Evolutionary conservation across 2,329 filamentous ascomycete species (phyloP), one percentile per base, ranked within the genome.

Genomic region (Talaromyces sp.): DNA sequence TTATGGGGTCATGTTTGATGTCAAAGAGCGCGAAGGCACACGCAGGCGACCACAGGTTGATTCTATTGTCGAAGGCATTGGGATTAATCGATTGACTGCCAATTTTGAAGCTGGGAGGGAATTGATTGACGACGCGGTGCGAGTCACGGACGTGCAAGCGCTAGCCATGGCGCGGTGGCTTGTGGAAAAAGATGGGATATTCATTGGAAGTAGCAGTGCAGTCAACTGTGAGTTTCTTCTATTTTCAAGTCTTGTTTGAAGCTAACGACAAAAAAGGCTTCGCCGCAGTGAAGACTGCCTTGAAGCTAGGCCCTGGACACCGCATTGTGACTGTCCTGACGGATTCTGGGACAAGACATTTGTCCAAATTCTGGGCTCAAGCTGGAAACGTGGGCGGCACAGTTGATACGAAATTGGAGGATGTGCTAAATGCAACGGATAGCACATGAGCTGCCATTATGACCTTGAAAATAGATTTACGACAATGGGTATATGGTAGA

Each of bases 121-220:
- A 70, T 77, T 97, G 60, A 85, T 99, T 58, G 92, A 97, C 73
- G 92, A 97, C 76, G 93, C 95, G 2, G 87, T 98, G 42, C 85
- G 88, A 62, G 92, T 99, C 15, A 91, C 86, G 2, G 96, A 99
- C 75, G 85, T 87, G 56, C 93, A 99, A 79, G 95, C 95, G 13
- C 87, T 91, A 73, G 84, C 83, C 59, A 99, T 99, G 95, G 95
- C 93, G n/a, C 83, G 91, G 65, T 98, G 92, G 92, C 79, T 99
- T 47, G 93, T 97, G 9, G 93, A 98, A 77, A 89, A 93, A 65
- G 95, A 99, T 74, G 95, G 95, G 8, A 88, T 99, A 58, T 99
- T 99, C 70, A 83, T 93, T 47, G 96, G 95, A 9, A 96, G 93
- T 73, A 96, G 92, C 73, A 96, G 90, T 75, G 90, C 93, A n/a